phyloP scores from a whole-genome alignment of 768 basidiomycete genomes.

The Suillus subalutaceus region DNA sequence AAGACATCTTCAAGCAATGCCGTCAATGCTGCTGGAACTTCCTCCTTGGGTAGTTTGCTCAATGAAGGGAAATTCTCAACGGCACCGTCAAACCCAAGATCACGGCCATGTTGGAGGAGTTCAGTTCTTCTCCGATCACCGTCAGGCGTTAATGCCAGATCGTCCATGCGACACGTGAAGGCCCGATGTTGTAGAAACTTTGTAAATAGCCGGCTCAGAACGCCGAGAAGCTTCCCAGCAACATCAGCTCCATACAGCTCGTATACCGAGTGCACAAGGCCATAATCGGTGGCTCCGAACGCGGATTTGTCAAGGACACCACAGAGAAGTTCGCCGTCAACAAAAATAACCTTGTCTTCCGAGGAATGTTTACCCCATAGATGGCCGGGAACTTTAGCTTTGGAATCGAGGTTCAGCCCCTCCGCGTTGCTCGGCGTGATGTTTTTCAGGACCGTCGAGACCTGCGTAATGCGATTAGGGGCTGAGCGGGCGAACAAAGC shows the following conservation, averaged over 20 bases:
- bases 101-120: slow-evolving; percentile 66
- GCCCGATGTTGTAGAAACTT: slow-evolving; percentile 97
- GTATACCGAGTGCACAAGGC: slow-evolving; percentile 95
- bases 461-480: slow-evolving; percentile 46
- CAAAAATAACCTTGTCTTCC: slow-evolving; percentile 87
- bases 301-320: slow-evolving; percentile 97
- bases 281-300: slow-evolving; percentile 94
- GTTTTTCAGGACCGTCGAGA: slow-evolving; percentile 92
- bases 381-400: slow-evolving; percentile 86
- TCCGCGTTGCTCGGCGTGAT: slow-evolving; percentile 79
- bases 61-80: slow-evolving; percentile 90
- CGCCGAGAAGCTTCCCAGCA: slow-evolving; percentile 90
- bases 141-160: slow-evolving; percentile 83
- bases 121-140: slow-evolving; percentile 73
- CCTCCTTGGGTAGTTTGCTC: slow-evolving; percentile 46
- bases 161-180: slow-evolving; percentile 99
- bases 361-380: slow-evolving; percentile 81
- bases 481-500: neutral
- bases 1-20: slow-evolving; percentile 87
- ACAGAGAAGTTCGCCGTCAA: slow-evolving; percentile 91
- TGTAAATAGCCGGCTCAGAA: slow-evolving; percentile 92
- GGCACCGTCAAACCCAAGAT: slow-evolving; percentile 84
- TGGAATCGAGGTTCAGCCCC: slow-evolving; percentile 83
- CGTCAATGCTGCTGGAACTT: slow-evolving; percentile 60
- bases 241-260: slow-evolving; percentile 91